Base-by-base conservation (phyloP, 495 filamentous ascomycete genomes). In the Daldinia grandis region DNA sequence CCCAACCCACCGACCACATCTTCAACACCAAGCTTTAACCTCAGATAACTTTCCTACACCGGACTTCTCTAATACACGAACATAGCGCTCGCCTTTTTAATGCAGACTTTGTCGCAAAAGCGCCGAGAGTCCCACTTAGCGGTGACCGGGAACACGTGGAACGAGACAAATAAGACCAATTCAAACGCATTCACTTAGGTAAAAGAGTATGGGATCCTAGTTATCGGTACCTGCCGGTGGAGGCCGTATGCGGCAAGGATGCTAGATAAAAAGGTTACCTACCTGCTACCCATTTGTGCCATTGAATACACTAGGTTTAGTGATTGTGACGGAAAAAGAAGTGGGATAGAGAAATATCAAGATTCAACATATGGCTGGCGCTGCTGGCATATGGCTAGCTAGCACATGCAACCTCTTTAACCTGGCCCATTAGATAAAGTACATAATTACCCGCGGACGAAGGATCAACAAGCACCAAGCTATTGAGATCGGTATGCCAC, bases 61-160 rank as follows among this genome's bases (percentile, higher is more conserved):
- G 5, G 49, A 57, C 33, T 56, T 35, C 53, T 24, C 24, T 51
- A 24, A 28, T 9, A 27, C 58, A 30, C 53, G 37, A 21, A 42
- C 30, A 47, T 30, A 47, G 27, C 51, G 17, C 19, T n/a, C 51
- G 50, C 15, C 28, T 58, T 21, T 21, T 58, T 51, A 66, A 66
- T 69, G 66, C 71, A 65, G n/a, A 58, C 19, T 33, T 56, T 66
- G 71, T 69, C 66, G 53, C 55, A 73, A 61, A 61, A 65, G 53
- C 51, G 54, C 47, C 42, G 28, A 58, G 15, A 58, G 64, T 68
- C 66, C 71, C 71, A 69, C 71, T 69, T 73, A 62, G 71, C 56
- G 51, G 66, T 73, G 62, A 73, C 66, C 66, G 66, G 71, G 66
- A 62, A 72, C 69, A 64, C 59, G 64, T 68, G 64, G 60, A 65